A percentile compares a stretch with the other conserved stretches of the same genome.
Evolutionary conservation across 441 rosid genomes (phyloP).

Genomic region (Populus hybrid): DNA sequence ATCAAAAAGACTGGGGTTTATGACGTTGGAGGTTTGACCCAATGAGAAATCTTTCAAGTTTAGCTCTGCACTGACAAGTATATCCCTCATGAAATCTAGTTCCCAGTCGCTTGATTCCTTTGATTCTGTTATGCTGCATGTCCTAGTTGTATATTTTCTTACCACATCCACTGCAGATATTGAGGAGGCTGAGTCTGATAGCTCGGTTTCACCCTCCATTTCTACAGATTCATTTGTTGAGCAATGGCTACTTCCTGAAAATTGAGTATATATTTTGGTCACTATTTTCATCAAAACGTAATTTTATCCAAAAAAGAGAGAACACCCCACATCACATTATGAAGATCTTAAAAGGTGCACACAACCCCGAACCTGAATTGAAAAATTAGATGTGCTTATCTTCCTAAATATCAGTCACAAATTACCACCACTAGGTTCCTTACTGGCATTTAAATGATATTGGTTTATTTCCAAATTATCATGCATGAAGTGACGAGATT

Average conservation of each 20-base stretch:
- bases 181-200: conserved; percentile 45
- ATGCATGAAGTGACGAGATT: background rate
- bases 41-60: conserved; percentile 42
- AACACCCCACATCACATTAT: background rate
- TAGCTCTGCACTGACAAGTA: conserved; percentile 55
- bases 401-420: background rate
- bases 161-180: conserved; percentile 21
- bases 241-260: conserved; percentile 36
- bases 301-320: background rate
- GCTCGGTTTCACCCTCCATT: conserved; percentile 37
- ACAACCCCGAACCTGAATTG: background rate
- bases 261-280: background rate
- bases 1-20: conserved; percentile 36
- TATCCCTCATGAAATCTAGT: conserved; percentile 45
- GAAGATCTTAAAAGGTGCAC: background rate
- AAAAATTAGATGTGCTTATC: background rate
- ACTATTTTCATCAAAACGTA: background rate
- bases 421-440: background rate
- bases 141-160: conserved; percentile 11
- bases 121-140: conserved; percentile 24
- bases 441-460: background rate
- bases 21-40: conserved; percentile 36
- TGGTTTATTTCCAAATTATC: background rate
- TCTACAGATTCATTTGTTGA: conserved; percentile 24
- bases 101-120: conserved; percentile 49